Evolutionary conservation across 352 stramenopile genomes (phyloP).

Genomic region (Phytophthora brassicae): DNA sequence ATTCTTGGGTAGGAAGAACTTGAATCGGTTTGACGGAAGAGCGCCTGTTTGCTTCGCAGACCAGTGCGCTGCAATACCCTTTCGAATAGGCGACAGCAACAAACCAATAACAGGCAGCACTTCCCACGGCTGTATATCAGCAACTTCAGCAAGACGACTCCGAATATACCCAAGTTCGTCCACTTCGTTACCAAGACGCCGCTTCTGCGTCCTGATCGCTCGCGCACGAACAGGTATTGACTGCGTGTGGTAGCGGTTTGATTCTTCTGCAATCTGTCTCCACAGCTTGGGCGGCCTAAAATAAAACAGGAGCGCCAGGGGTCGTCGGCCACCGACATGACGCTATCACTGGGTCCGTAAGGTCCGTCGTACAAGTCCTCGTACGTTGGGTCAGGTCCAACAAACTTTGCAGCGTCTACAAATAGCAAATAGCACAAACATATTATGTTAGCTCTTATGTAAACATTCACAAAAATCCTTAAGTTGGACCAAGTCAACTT

Average conservation of each 20-base stretch:
- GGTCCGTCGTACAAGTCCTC: neutral
- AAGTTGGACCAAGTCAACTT: neutral
- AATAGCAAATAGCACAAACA: neutral
- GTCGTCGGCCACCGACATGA: neutral
- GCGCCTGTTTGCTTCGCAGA: neutral
- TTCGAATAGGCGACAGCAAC: neutral
- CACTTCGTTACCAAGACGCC: neutral
- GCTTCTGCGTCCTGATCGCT: neutral
- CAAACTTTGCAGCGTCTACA: neutral
- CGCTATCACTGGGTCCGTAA: constrained; percentile 9
- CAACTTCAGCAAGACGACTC: neutral
- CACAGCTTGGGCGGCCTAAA: constrained; percentile 13
- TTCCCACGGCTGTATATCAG: neutral
- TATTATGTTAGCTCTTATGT: neutral
- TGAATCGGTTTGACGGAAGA: neutral
- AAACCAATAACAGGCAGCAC: neutral
- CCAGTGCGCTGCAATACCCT: constrained; percentile 5
- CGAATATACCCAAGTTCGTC: neutral
- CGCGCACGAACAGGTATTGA: neutral
- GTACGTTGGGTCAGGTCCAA: neutral
- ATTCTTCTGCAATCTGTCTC: constrained; percentile 7
- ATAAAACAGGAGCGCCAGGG: constrained; percentile 18
- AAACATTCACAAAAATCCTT: neutral
- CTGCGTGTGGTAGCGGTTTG: constrained; percentile 3
- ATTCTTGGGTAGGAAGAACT: neutral